Base-by-base conservation (phyloP, 2,329 filamentous ascomycete species). In the Ascosphaera apis region DNA sequence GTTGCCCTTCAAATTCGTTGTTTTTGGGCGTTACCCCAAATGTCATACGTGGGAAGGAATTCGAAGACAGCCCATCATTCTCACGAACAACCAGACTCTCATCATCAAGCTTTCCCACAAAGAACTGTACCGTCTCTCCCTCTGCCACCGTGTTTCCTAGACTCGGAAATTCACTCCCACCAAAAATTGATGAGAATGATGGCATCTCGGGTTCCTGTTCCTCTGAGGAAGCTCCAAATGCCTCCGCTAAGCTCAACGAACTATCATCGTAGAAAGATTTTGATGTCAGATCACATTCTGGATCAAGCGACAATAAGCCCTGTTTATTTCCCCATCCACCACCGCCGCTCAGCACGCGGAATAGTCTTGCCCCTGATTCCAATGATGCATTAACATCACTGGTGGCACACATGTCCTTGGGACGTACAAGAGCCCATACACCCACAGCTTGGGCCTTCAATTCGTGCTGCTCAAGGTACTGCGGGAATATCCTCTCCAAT, bases 281-380 rank as follows among this genome's bases (percentile, higher is more conserved):
- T 43, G 43, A 15, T 23, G 35, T 11, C 35, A 15, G n/a, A n/a
- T n/a, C n/a, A n/a, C 48, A 46, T 38, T 58, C 56, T 7, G 55
- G 55, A 39, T 59, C 56, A 3, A 59, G 39, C 1, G 56, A 58
- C 15, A 59, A 47, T 7, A 59, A 48, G 2, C 56, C 56, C 36
- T 56, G 53, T 41, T 58, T 59, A 43, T 59, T 58, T n/a, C 56
- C 56, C 56, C 56, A 59, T 40, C 56, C 56, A 30, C 56, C 56
- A 25, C 56, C 56, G 12, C 56, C 56, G 23, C 56, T 58, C 46
- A 58, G 50, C 17, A 59, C 54, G 33, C 52, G 54, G 40, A 58
- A 54, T 30, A 59, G 45, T 39, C 51, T 54, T 28, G 52, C 52
- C 11, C 56, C 54, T 13, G 42, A 42, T 3, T 40, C 42, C 21